Evolutionary conservation across 2,329 filamentous ascomycete genomes (phyloP), one percentile per base, ranked within the genome.

Genomic region (Keithomyces neogunnii): DNA sequence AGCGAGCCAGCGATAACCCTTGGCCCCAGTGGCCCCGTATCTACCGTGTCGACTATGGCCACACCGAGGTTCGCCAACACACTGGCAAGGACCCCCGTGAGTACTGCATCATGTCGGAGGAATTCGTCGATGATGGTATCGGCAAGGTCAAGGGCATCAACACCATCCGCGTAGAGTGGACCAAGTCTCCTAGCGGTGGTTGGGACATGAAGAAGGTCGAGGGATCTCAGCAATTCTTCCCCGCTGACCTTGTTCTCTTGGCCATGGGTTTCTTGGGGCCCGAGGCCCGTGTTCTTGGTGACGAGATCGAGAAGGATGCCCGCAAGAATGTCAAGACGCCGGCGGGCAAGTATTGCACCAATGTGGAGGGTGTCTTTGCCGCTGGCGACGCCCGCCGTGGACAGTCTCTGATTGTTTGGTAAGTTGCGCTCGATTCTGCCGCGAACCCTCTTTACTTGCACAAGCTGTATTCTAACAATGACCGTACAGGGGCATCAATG

Each of bases 191-290:
- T 31, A 85, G 82, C 55, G 91, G 91, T 58, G 91, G 91, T 44
- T 97, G 92, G 92, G 92, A 96, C 71, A 96, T 97, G 90, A 96
- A 96, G 80, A 92, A 95, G 69, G 78, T 95, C 33, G 91, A 96
- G 59, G 90, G 88, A 38, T 92, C 87, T 55, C 88, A 95, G 74
- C 84, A 96, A 67, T 95, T 95, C 79, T 96, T 96, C 86, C 89
- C 89, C 38, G 92, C 92, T 31, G 92, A 97, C 64, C 81, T 97
- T 40, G 91, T 97, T 44, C 81, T 96, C 44, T 77, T 97, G 47
- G 95, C 92, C 48, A 96, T 97, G 92, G 92, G 92, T 66, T 97
- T 97, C 85, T 73, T 96, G 56, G 92, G 92, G 8, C 91, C 91
- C 5, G 92, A 97, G 73, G 88, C 88, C 59, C 86, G 89, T 58